Evolutionary conservation across 2,329 filamentous ascomycete genomes (phyloP), one percentile per base, ranked within the genome.

Genomic region (Pseudonectria buxi): DNA sequence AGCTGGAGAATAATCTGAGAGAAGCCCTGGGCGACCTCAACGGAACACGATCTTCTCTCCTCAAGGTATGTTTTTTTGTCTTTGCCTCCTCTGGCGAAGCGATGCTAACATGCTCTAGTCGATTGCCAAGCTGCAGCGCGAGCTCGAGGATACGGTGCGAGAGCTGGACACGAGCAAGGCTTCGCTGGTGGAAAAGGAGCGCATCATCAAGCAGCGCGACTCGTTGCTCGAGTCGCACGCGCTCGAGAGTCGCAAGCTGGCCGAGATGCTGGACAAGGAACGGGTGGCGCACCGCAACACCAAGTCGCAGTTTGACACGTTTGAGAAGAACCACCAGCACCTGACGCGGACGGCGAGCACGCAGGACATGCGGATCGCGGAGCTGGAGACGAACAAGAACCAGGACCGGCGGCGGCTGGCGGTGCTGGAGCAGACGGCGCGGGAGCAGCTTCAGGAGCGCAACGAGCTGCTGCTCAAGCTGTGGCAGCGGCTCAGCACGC

Each of bases 261-360:
- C 81, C 2, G 90, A 96, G 46, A 72, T 95, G 35, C 78, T 96
- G 11, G 90, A 96, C 33, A 94, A 94, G 52, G 92, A 98, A 63
- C 80, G 88, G 11, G 76, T 86, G 46, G 78, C 77, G 14, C 87
- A 94, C 50, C 83, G 87, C 44, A 85, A 86, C 51, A 92, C 94
- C 40, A 88, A 88, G 56, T 77, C 86, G 43, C 81, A 89, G 39
- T 94, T 86, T 50, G 92, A 98, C 51, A 86, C 85, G 26, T 83
- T 86, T 51, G 83, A 94, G 50, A 88, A 87, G 55, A 88, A 85
- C 3, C 84, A 94, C 40, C 83, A 89, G 41, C 86, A 92, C 46
- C 84, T 92, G 10, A 81, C 82, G n/a, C 79, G 86, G 24, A 92
- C 86, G 2, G 83, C 94, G 37, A 82, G 82, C 10, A 84, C 87